Evolutionary conservation across 2,329 filamentous ascomycete genomes (phyloP).

Genomic region (Elsinoe perseae): DNA sequence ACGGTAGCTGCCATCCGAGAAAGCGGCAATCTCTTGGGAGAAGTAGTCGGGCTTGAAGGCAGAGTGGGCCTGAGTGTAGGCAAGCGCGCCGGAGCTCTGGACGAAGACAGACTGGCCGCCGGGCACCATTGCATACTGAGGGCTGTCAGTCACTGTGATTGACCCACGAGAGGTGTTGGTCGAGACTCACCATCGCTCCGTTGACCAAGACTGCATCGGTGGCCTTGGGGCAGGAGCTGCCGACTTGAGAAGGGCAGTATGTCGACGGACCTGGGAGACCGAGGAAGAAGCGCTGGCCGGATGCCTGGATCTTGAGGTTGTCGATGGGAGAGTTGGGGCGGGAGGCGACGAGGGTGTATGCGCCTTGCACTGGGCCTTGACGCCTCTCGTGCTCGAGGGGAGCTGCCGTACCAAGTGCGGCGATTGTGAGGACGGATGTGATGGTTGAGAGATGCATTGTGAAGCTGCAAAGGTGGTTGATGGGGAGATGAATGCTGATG

Average conservation of each 20-base stretch:
- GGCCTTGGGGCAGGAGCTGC: constrained; percentile 11
- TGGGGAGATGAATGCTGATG: constrained; percentile 5
- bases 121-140: constrained; percentile 20
- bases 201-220: constrained; percentile 18
- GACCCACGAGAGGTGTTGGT: neutral
- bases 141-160: constrained; percentile 5
- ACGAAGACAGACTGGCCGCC: constrained; percentile 23
- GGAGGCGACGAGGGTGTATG: constrained; percentile 20
- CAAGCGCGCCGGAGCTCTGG: constrained; percentile 19
- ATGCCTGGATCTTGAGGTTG: constrained; percentile 19
- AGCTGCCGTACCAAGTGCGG: neutral
- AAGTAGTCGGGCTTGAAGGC: constrained; percentile 15
- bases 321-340: constrained; percentile 18
- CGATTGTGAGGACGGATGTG: neutral
- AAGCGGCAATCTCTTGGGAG: constrained; percentile 17
- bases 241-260: constrained; percentile 19
- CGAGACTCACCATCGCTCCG: constrained; percentile 14
- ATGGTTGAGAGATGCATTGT: constrained; percentile 3
- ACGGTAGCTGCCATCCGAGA: constrained; percentile 20
- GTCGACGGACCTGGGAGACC: constrained; percentile 15
- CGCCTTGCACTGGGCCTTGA: neutral
- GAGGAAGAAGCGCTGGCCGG: constrained; percentile 19
- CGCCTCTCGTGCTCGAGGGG: constrained; percentile 9
- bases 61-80: constrained; percentile 22
- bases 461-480: neutral